Base-by-base conservation (phyloP, 495 filamentous ascomycete species). In the Penicillium ochrochloron region DNA sequence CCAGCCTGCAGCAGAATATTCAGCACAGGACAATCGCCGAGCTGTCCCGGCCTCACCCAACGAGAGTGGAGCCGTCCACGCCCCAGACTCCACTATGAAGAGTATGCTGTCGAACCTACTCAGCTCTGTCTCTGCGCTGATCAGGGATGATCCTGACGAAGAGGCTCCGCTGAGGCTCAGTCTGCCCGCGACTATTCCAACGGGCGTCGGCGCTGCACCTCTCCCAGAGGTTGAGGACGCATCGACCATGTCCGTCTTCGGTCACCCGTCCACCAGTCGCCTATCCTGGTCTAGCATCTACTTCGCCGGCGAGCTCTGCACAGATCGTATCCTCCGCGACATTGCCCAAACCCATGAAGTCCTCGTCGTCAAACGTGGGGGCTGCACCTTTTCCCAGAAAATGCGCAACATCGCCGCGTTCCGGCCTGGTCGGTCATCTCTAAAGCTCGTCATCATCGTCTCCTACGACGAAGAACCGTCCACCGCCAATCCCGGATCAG, bases 371-470 rank as follows among this genome's bases (percentile, higher is more conserved):
- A 88, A 86, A 35, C 89, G 95, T 23, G 95, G 95, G 21, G 88
- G 86, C 3, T 99, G 95, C 77, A 90, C 82, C 42, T 98, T 98
- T 76, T 85, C 84, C 8, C 80, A 90, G 35, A 99, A 99, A 70
- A 79, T 98, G 0, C 82, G 82, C 27, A 94, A 92, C 66, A 92
- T 99, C 41, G 92, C 95, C 14, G 85, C 87, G 11, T 93, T 86
- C 72, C 78, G 88, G 14, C 90, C 92, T 0, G 80, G 80, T 0
- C 72, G 82, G 3, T 66, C 66, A 11, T 77, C 86, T 0, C 76
- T 97, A 11, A 91, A 96, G 74, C 83, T 99, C 9, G 91, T 97
- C 9, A 77, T 99, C 23, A 75, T 98, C 0, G 88, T 98, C 5
- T 92, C 89, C 5, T 87, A 86, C 61, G 85, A 90, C 2, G 80